Base-by-base conservation (phyloP, 2,329 filamentous ascomycete species). In the Alternaria alternata region DNA sequence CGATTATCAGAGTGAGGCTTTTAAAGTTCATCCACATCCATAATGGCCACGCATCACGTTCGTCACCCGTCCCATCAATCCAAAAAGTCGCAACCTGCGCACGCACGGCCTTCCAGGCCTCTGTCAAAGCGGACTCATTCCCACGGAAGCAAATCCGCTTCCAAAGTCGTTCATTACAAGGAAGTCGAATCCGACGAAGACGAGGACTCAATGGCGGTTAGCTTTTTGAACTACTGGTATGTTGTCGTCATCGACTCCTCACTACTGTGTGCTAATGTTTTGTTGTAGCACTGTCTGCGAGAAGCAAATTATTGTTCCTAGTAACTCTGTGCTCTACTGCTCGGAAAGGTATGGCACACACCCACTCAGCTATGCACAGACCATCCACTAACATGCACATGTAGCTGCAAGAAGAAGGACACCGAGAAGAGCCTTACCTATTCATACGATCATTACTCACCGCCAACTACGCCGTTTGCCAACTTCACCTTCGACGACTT, bases 231-330 rank as follows among this genome's bases (percentile, higher is more conserved):
- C 62, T 86, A 81, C 75, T 86, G 84, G 83, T 85, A 74, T 54
- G 79, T 72, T 42, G 62, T 30, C 32, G 28, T 39, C 56, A 57
- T 39, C 14, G 43, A 28, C 16, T 36, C 9, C 28, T 36, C n/a
- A 8, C 48, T 36, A 43, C 58, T 46, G 22, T 22, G 47, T 58
- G 41, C 65, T 71, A 54, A 67, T 51, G 14, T 47, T 16, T 2
- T 41, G 8, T 30, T 36, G 38, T 71, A 89, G 87, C 77, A 84
- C 87, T 64, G 88, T 85, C 71, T 89, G 87, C 76, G 87, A 89
- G 75, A 88, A 84, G 75, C 87, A 89, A 78, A 89, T 89, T 69
- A 83, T 86, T 54, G 83, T 85, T 32, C 87, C 87, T 16, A 84
- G 84, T 74, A 86, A 86, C 71, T 82, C 82, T 16, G 81, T 88